Evolutionary conservation across 441 rosid genomes (phyloP).

Genomic region (Populus hybrid): DNA sequence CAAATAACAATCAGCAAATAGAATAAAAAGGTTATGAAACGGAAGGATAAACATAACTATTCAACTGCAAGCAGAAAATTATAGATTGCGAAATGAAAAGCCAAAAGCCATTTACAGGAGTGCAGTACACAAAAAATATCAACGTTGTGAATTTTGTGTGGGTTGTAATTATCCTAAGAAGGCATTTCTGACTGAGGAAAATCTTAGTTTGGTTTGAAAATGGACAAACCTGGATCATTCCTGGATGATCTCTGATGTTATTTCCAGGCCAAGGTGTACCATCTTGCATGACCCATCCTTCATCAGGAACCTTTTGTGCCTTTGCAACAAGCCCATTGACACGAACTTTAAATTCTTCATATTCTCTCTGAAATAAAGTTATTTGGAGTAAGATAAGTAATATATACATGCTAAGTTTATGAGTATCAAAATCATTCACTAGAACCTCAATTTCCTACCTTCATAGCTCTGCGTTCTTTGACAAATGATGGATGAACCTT

Average conservation of each 20-base stretch:
- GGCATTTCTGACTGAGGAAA: neutral
- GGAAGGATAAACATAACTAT: neutral
- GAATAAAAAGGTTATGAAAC: neutral
- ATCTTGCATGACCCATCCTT: conserved; percentile 42
- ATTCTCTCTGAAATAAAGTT: conserved; percentile 27
- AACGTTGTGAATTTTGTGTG: neutral
- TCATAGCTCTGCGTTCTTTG: conserved; percentile 37
- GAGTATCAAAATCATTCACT: neutral
- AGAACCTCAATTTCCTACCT: conserved; percentile 20
- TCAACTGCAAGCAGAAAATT: neutral
- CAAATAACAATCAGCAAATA: neutral
- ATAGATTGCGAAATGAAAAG: neutral
- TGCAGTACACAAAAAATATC: neutral
- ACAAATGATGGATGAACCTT: conserved; percentile 39
- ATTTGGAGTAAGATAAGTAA: conserved; percentile 4
- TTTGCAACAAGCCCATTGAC: conserved; percentile 32
- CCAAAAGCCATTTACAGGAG: neutral
- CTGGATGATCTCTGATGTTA: conserved; percentile 42
- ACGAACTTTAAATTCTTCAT: conserved; percentile 37
- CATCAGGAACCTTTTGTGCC: conserved; percentile 41
- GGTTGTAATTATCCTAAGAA: neutral
- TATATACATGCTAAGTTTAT: neutral
- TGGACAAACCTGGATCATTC: conserved; percentile 38
- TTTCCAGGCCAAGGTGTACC: conserved; percentile 44
- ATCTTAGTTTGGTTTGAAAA: neutral